Base-by-base conservation (phyloP, 2,329 filamentous ascomycete species). In the Calonectria ilicicola region DNA sequence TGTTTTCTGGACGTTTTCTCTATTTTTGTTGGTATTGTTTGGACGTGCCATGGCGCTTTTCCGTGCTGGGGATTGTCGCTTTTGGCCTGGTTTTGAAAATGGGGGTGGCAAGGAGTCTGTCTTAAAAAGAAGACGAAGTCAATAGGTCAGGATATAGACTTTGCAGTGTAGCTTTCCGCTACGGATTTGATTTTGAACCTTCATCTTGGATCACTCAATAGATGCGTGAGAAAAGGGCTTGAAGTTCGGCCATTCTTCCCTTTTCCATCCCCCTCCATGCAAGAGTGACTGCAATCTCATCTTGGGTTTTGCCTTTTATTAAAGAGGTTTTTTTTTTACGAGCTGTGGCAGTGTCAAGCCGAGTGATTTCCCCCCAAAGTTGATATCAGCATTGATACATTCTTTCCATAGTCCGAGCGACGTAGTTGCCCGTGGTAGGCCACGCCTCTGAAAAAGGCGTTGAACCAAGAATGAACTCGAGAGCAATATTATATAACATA, bases 81-180 rank as follows among this genome's bases (percentile, higher is more conserved):
- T 67, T 46, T 35, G 63, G 60, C 65, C 65, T n/a, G 42, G 35
- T 68, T 67, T 75, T 38, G 49, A 75, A 75, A 72, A 49, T 38
- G 76, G 58, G 47, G 67, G 62, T 63, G 77, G 66, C 69, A 69
- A 60, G 70, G 76, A 67, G 72, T 79, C 70, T 71, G 60, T 69
- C 44, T 62, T 76, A 72, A 71, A 67, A 32, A 66, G 67, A 76
- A 77, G 77, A 75, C 46, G 56, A 76, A 71, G 71, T 73, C 65
- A 73, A 56, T 64, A 68, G 58, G 69, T 74, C 78, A 70, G 58
- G 69, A 74, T 79, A 75, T 75, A 78, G 77, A 79, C 68, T 73
- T 65, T 71, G 74, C 60, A 67, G 53, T 47, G 29, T 72, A 27
- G 67, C 53, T 77, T 68, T 63, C 49, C 51, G 29, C 58, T 67